These are phyloP conservation scores for Tremella mesenterica DNA, from an alignment of 768 basidiomycete species.

Conservation along the genomic window DNA sequence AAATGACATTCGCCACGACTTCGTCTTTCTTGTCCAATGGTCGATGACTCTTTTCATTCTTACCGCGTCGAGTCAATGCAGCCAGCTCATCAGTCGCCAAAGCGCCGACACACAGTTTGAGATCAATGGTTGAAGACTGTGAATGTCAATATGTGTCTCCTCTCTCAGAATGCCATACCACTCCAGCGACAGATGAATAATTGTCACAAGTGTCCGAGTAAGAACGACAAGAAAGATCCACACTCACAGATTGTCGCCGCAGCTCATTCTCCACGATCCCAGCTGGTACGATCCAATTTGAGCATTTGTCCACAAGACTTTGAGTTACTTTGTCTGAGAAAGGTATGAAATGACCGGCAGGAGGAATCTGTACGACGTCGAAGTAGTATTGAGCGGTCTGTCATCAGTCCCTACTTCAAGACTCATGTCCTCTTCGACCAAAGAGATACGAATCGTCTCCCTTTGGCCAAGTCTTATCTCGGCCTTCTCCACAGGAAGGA, in stretches of 20 bases:
- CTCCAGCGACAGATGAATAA: no score
- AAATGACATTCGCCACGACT: constrained; percentile 93
- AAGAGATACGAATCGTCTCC: no score
- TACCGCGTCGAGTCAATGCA: constrained; percentile 55
- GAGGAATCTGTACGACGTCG: constrained; percentile 63
- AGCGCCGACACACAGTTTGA: constrained; percentile 85
- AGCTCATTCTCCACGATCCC: constrained; percentile 84
- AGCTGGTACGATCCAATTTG: constrained; percentile 82
- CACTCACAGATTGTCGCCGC: constrained; percentile 84
- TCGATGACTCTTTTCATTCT: constrained; percentile 20
- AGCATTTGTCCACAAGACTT: constrained; percentile 76
- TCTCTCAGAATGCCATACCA: no score
- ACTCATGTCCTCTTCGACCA: no score
- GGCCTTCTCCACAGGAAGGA: not conserved
- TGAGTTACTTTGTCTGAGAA: constrained; percentile 72
- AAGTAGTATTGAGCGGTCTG: constrained; percentile 46
- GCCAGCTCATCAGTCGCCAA: constrained; percentile 74
- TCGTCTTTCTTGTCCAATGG: constrained; percentile 96
- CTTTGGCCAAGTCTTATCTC: no score
- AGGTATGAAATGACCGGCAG: constrained; percentile 52
- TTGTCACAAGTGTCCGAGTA: no score
- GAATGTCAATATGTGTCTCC: no score
- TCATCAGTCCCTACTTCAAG: not conserved
- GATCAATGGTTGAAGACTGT: constrained; percentile 95
- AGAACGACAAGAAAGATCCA: not conserved